Evolutionary conservation across 495 filamentous ascomycete genomes (phyloP), one percentile per base, ranked within the genome.

Genomic region (Geopyxis carbonaria): DNA sequence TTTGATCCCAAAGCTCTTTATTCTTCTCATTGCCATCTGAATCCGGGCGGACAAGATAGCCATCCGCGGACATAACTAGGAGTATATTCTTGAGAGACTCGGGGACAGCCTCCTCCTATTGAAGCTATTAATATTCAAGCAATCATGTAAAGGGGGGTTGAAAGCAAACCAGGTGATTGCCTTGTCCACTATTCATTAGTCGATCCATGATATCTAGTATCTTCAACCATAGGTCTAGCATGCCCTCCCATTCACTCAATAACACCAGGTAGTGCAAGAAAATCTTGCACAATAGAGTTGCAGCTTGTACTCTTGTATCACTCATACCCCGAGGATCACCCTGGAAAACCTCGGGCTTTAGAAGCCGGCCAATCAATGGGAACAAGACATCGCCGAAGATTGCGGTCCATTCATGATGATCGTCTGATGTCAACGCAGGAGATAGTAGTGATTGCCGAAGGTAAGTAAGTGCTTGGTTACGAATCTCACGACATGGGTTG

Each of bases 21-120:
- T 73, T 64, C 18, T 71, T 66, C 24, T 72, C 62, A 16, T 61
- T 59, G 6, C 66, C 62, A 25, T 73, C 66, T 52, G 69, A 59
- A 45, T 72, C 72, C 4, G 83, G 78, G 7, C 79, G 69, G 0
- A 81, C 75, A 5, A 99, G 70, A 47, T 82, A 86, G 21, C 81
- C 86, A 27, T 76, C 83, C 54, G 73, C 84, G 2, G 82, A 73
- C 89, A 99, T 95, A 47, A 99, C 87, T 10, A 95, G 67, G 10
- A 99, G 65, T 37, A 95, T 83, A 45, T 99, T 99, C 61, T 95
- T 99, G 44, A 99, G 62, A 48, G 78, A 84, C 56, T 99, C 91
- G 3, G 85, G 82, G 2, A 99, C 82, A 21, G 89, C 86, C 64
- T 95, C 87, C 59, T 92, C 83, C 78, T 87, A 46, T 13, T 29